phyloP scores from a whole-genome alignment of 257 asterid genomes.

The Anisodus acutangulus region DNA sequence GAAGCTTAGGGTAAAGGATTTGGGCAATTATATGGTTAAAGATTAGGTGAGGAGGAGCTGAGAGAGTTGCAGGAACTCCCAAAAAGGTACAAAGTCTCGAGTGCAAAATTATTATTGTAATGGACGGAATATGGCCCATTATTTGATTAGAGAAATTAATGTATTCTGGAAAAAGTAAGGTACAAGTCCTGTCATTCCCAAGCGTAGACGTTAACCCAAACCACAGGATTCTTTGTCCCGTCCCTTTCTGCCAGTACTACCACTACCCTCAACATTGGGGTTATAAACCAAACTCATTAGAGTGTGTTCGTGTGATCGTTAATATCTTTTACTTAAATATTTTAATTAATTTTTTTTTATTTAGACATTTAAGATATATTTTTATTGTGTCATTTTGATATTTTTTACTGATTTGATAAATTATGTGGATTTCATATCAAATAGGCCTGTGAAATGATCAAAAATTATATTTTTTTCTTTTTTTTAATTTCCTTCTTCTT shows the following conservation, averaged over 20 bases:
- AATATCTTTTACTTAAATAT: too few relatives aligned
- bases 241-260: not conserved
- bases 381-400: too few relatives aligned
- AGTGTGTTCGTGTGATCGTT: too few relatives aligned
- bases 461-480: too few relatives aligned
- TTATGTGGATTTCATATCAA: too few relatives aligned
- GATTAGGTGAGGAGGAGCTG: not conserved
- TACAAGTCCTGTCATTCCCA: not conserved
- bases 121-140: not conserved
- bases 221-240: not conserved
- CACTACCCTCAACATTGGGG: not conserved
- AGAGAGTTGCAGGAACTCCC: not conserved
- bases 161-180: conserved; percentile 1
- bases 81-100: not conserved
- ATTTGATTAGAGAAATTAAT: not conserved
- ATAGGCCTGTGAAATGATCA: too few relatives aligned
- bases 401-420: too few relatives aligned
- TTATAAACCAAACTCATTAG: too few relatives aligned
- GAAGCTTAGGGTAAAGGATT: not conserved
- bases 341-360: too few relatives aligned
- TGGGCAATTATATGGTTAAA: not conserved
- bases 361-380: too few relatives aligned
- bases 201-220: not conserved
- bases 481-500: too few relatives aligned
- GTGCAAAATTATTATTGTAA: not conserved